Percentiles rank a stretch among this genome's conserved stretches.
Evolutionary conservation across 208 protist species (phyloP).

Genomic region (Vickermania spadyakhi): DNA sequence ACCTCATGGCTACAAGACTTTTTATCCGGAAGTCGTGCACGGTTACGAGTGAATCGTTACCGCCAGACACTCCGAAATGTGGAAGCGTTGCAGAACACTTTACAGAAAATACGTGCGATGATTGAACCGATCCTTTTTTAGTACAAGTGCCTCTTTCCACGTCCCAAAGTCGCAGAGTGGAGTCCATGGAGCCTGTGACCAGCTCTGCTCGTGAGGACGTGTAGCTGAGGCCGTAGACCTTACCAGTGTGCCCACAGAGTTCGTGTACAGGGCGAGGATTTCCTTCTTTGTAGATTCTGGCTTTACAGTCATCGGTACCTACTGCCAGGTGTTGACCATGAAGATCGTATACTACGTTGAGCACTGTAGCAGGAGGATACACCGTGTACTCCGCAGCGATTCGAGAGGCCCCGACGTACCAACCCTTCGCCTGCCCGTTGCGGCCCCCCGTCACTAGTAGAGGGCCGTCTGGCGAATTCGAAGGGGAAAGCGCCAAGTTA

Average conservation of each 20-base stretch:
- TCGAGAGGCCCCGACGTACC: not conserved
- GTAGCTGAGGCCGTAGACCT: conserved; percentile 27
- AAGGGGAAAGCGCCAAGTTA: not conserved
- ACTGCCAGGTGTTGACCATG: conserved; percentile 11
- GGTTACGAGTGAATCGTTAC: conserved; percentile 38
- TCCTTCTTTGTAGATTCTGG: conserved; percentile 9
- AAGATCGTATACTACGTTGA: conserved; percentile 11
- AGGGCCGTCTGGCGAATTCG: not conserved
- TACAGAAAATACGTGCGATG: conserved; percentile 49
- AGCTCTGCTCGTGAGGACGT: conserved; percentile 11
- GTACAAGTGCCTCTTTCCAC: conserved; percentile 23
- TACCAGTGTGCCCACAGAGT: conserved; percentile 26
- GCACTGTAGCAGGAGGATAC: conserved; percentile 5
- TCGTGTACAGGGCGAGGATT: not conserved
- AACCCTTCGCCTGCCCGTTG: not conserved
- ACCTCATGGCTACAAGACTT: conserved; percentile 24
- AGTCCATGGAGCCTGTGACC: conserved; percentile 18
- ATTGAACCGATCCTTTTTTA: conserved; percentile 18
- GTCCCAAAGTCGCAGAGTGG: conserved; percentile 32
- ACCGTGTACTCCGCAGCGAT: not conserved
- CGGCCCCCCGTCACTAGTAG: not conserved
- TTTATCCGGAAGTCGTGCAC: conserved; percentile 54
- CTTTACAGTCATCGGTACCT: conserved; percentile 13
- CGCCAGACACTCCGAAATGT: conserved; percentile 35
- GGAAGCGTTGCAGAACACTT: conserved; percentile 16